These are phyloP conservation scores for Rhexocercosporidium sp. DNA, from an alignment of 2,329 filamentous ascomycete genomes.

Conservation along the genomic window DNA sequence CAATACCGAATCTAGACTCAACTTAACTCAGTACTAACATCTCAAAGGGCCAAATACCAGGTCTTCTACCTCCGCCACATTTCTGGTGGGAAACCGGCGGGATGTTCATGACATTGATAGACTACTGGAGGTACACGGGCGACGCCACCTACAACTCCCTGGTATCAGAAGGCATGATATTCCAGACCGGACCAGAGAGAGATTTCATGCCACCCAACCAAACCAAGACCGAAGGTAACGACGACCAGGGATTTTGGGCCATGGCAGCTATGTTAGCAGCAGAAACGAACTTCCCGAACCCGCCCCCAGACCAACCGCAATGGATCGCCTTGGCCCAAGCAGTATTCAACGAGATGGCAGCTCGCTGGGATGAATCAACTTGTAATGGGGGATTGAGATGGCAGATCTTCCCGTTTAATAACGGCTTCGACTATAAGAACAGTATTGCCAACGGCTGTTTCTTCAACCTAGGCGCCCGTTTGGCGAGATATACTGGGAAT, in stretches of 20 bases:
- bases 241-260: constrained; percentile 78
- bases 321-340: constrained; percentile 77
- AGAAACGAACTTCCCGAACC: constrained; percentile 67
- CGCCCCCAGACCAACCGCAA: constrained; percentile 59
- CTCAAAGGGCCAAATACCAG: constrained; percentile 50
- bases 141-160: constrained; percentile 73
- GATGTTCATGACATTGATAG: constrained; percentile 73
- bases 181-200: constrained; percentile 72
- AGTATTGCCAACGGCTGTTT: constrained; percentile 66
- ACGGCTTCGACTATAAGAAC: constrained; percentile 80
- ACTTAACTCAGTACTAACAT: constrained; percentile 12
- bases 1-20: background rate
- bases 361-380: constrained; percentile 69
- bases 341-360: constrained; percentile 78
- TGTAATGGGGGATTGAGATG: constrained; percentile 80
- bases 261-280: constrained; percentile 72
- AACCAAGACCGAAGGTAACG: constrained; percentile 71
- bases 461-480: constrained; percentile 66
- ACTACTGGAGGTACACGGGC: constrained; percentile 83
- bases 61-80: constrained; percentile 55
- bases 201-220: constrained; percentile 81
- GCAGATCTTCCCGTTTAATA: constrained; percentile 85
- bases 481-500: constrained; percentile 81
- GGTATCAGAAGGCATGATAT: constrained; percentile 69
- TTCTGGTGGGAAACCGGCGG: constrained; percentile 73